These are phyloP conservation scores for Mortierella sp. DNA, from an alignment of 371 early-diverging fungal species.

Conservation along the genomic window DNA sequence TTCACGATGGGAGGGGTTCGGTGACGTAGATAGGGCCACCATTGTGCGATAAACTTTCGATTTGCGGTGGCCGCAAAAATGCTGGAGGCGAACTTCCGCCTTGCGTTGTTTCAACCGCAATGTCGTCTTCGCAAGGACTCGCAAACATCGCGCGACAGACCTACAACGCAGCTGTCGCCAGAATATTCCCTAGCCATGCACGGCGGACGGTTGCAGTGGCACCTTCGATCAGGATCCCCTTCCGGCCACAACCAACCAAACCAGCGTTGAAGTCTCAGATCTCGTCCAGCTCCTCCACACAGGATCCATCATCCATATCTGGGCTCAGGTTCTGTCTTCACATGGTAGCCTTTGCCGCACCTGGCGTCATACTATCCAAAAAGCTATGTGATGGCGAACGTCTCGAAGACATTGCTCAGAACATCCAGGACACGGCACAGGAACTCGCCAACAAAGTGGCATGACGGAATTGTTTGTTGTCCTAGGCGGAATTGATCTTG, in stretches of 20 bases:
- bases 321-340: slow-evolving; percentile 51
- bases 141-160: slow-evolving; percentile 13
- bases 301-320: slow-evolving; percentile 30
- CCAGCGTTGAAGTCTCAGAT: neutral
- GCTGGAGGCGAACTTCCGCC: too few species aligned
- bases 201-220: neutral
- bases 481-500: too few species aligned
- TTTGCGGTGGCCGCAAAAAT: too few species aligned
- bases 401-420: slow-evolving; percentile 31
- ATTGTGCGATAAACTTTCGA: too few species aligned
- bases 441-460: neutral
- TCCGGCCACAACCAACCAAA: slow-evolving; percentile 17
- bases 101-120: too few species aligned
- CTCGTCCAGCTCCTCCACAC: neutral
- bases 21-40: too few species aligned
- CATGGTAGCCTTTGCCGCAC: slow-evolving; percentile 47
- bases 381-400: slow-evolving; percentile 44
- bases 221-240: slow-evolving; percentile 11
- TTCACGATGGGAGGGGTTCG: too few species aligned
- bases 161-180: slow-evolving; percentile 13
- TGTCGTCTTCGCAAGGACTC: slow-evolving; percentile 11
- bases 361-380: slow-evolving; percentile 41
- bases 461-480: neutral
- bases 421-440: slow-evolving; percentile 4
- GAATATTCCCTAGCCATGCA: slow-evolving; percentile 12